A percentile compares a stretch with the other conserved stretches of the same genome.
Conservation (phyloP, 306 rosid genomes). For the Trifolium dubium region DNA sequence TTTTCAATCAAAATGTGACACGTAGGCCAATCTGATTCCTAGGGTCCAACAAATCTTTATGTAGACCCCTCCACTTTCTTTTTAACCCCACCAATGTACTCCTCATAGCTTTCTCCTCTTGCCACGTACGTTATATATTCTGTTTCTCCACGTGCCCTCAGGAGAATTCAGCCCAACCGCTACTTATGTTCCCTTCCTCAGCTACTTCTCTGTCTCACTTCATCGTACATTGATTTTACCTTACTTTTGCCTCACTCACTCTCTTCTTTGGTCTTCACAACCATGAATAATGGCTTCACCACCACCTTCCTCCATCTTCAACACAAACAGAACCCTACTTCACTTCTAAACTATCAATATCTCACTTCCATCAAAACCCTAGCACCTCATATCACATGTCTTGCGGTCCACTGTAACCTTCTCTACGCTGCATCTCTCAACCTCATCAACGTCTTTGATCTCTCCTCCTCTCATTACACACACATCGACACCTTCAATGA, state of each 20-base stretch:
- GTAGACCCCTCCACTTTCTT: constrained; percentile 51
- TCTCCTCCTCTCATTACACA: constrained; percentile 37
- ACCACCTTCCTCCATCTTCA: neutral
- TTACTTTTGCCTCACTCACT: neutral
- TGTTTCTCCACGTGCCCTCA: neutral
- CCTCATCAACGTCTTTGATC: constrained; percentile 60
- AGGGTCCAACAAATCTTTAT: constrained; percentile 27
- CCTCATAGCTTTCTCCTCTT: neutral
- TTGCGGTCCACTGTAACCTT: constrained; percentile 57
- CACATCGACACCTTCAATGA: constrained; percentile 56
- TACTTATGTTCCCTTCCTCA: constrained; percentile 48
- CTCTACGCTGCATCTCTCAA: constrained; percentile 68
- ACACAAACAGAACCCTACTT: neutral
- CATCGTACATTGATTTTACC: neutral
- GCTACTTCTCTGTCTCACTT: neutral
- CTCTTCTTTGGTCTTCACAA: neutral
- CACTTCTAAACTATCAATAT: neutral
- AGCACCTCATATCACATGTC: constrained; percentile 54
- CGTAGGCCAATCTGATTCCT: constrained; percentile 33
- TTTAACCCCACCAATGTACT: constrained; percentile 38
- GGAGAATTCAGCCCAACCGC: constrained; percentile 18
- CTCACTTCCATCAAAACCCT: constrained; percentile 46
- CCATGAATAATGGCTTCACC: constrained; percentile 31
- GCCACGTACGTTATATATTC: neutral
- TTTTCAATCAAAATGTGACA: constrained; percentile 15